phyloP scores from a whole-genome alignment of 306 rosid species.

The Sphenostylis stenocarpa region DNA sequence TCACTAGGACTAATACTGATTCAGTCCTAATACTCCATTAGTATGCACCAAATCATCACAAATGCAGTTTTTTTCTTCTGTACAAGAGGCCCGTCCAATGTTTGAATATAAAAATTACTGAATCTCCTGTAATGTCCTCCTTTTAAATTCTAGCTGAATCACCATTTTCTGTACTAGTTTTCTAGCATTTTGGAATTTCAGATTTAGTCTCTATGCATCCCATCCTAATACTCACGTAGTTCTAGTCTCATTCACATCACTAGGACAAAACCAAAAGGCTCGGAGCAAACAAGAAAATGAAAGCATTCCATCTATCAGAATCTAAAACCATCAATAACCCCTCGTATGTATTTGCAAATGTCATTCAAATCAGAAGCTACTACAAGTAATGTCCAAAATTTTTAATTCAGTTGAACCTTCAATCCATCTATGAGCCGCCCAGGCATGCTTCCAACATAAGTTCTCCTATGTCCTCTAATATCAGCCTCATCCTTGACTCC shows the following conservation, averaged over 20 bases:
- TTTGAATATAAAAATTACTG: neutral
- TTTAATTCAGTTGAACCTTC: conserved; percentile 57
- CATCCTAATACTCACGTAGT: neutral
- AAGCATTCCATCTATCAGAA: conserved; percentile 5
- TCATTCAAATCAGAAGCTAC: conserved; percentile 24
- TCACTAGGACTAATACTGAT: no score
- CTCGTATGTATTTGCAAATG: conserved; percentile 11
- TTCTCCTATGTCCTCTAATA: conserved; percentile 98
- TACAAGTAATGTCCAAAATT: conserved; percentile 2
- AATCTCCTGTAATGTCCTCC: neutral
- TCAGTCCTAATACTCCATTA: neutral
- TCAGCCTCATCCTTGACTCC: conserved; percentile 99
- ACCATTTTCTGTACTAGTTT: neutral
- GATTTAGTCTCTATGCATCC: conserved; percentile 19
- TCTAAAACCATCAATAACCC: neutral
- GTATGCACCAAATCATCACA: neutral
- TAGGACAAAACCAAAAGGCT: conserved; percentile 3
- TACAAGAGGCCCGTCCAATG: neutral
- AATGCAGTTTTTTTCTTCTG: neutral
- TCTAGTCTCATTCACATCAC: conserved; percentile 25
- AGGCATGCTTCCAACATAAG: conserved; percentile 99
- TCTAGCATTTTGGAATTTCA: conserved; percentile 11
- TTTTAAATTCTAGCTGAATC: conserved; percentile 8
- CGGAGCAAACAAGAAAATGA: conserved; percentile 18
- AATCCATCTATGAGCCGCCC: conserved; percentile 97